Conservation (phyloP, 2,329 filamentous ascomycete species). For the Kalmusia sp. region DNA sequence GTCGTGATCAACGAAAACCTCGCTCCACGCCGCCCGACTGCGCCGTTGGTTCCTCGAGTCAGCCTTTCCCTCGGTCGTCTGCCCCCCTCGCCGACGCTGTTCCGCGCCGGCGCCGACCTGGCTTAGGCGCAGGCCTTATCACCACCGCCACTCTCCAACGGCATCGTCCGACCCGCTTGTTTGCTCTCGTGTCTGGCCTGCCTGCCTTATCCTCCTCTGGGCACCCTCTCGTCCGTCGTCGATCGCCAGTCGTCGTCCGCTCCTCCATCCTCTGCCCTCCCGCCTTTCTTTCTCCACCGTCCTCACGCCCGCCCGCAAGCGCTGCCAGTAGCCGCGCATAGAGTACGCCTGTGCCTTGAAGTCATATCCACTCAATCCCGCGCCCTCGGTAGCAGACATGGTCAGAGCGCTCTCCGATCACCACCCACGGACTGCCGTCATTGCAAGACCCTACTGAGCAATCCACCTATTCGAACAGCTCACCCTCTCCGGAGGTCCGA, state of each 20-base stretch:
- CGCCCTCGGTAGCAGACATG: slow-evolving; percentile 45
- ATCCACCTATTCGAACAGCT: slow-evolving; percentile 40
- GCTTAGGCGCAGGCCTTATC: slow-evolving; percentile 12
- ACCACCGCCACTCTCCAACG: slow-evolving; percentile 9
- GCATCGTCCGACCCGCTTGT: slow-evolving; percentile 12
- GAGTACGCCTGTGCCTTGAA: slow-evolving; percentile 16
- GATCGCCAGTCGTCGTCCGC: slow-evolving; percentile 3
- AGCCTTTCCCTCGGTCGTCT: not conserved
- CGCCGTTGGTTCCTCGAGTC: not conserved
- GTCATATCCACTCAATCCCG: slow-evolving; percentile 30
- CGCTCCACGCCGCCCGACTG: not conserved
- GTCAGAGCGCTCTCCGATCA: slow-evolving; percentile 40
- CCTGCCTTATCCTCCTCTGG: too few relatives aligned
- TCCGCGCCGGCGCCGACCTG: slow-evolving; percentile 1
- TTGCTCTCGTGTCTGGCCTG: slow-evolving; percentile 11
- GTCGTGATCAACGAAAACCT: not conserved
- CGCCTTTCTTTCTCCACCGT: not conserved
- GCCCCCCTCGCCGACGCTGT: not conserved
- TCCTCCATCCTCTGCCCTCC: not conserved
- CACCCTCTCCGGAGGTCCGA: slow-evolving; percentile 51
- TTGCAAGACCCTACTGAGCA: slow-evolving; percentile 32
- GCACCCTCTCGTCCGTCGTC: slow-evolving; percentile 1
- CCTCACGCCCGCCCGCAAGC: not conserved
- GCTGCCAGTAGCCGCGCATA: slow-evolving; percentile 1
- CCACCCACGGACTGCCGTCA: slow-evolving; percentile 22